These are phyloP conservation scores for Candida nonsorbophila DNA, from an alignment of 805 yeast species.

Conservation along the genomic window DNA sequence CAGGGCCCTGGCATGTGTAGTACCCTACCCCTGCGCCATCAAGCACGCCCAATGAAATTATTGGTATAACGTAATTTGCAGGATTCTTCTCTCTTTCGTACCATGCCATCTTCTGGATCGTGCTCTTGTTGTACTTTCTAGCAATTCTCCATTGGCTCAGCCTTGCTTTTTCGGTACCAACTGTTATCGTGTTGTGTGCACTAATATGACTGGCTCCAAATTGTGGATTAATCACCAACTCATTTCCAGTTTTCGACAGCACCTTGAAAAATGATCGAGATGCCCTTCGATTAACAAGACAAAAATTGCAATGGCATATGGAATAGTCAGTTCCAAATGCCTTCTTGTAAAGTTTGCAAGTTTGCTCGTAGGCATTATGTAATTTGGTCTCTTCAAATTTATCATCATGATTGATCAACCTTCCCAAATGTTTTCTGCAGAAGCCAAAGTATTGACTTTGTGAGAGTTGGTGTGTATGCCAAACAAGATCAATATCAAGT, in stretches of 20 bases:
- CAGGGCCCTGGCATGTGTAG: no score
- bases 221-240: no score
- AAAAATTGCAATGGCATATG: slow-evolving; percentile 16
- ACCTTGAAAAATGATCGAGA: no score
- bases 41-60: no score
- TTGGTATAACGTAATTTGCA: no score
- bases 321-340: slow-evolving; percentile 11
- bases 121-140: no score
- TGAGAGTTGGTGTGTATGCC: slow-evolving; percentile 23
- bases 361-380: slow-evolving; percentile 10
- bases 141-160: no score
- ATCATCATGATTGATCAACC: slow-evolving; percentile 21
- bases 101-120: no score
- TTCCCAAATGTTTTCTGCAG: no score
- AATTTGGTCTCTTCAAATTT: slow-evolving; percentile 16
- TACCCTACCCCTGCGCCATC: no score
- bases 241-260: no score
- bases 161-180: not conserved
- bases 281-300: slow-evolving; percentile 3
- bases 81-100: no score
- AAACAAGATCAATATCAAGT: slow-evolving; percentile 20
- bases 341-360: slow-evolving; percentile 11
- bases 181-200: slow-evolving; percentile 1
- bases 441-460: slow-evolving; percentile 10
- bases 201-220: not conserved